Evolutionary conservation across 225 moss, liverwort and hornwort species (phyloP), one percentile per base, ranked within the genome.

Genomic region (Physcomitrellopsis africana): DNA sequence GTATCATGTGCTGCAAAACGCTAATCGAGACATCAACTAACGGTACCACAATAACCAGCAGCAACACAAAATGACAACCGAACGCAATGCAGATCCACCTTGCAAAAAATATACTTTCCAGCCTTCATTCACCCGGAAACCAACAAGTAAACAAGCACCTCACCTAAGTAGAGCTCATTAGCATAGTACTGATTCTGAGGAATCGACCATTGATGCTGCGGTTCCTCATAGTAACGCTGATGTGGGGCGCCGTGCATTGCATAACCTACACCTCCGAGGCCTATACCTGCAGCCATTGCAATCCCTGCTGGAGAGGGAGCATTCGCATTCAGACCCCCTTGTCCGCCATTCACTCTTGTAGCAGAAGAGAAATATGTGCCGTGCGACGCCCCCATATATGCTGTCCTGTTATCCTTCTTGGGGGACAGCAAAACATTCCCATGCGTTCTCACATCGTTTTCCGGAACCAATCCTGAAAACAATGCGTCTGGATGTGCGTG

Each of bases 211-310:
- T 83, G 83, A 58, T 80, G 64, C 20, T 77, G 73, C 8, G 79
- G 27, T 29, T 76, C 82, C 29, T 86, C 81, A 66, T 69, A 81
- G 57, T 37, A 83, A 20, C 68, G 78, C 65, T 72, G 78, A 42
- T 83, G 78, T 12, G 77, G 87, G 16, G 65, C 78, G 20, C 60
- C 27, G 58, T 78, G 68, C 51, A 69, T 69, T 62, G 76, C 72
- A 56, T 83, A 76, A 60, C 83, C 86, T 37, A 37, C 32, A 37
- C 32, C 32, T 37, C 7, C 32, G 32, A 37, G 32, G 32, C 32
- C 32, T 61, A 83, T 75, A 69, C 83, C 83, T 26, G 86, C 78
- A 72, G 61, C 55, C 78, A 86, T 83, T 51, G 81, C 68, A 76
- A 86, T 84, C 53, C 74, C 87, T 70, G 87, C 48, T 60, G 68